Base-by-base conservation (phyloP, 2,329 filamentous ascomycete genomes). In the Claviceps quebecensis region DNA sequence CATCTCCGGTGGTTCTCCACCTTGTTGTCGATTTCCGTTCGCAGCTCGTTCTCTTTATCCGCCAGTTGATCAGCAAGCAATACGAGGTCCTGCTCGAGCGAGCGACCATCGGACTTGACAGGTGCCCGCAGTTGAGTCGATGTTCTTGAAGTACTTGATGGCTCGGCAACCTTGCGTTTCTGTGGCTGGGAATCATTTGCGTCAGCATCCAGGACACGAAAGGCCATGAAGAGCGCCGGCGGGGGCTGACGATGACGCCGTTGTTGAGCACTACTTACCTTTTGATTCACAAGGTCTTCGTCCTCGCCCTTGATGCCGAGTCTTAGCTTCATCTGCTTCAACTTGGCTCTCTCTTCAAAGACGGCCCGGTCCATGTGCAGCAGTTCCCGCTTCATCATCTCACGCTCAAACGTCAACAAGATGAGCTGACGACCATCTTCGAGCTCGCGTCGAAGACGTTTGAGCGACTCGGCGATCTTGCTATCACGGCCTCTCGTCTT, bases 401-500 rank as follows among this genome's bases (percentile, higher is more conserved):
- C 93, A 60, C 93, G 84, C 58, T 87, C 80, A 58, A 83, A 82
- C 49, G 94, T 82, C 64, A 88, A 73, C 41, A 83, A 72, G 59
- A 96, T 80, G 54, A 97, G 74, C 60, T 87, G 80, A 48, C 90
- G 84, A 53, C 86, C 89, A 60, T 93, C 85, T 68, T 97, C 93
- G 40, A 97, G 75, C 71, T 98, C 91, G 60, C 84, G 84, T 51
- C 93, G 83, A 62, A 98, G 72, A 65, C 87, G 87, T 72, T 93
- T 93, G 58, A 98, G 77, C 67, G 95, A 96, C 65, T 98, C 93
- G 51, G 86, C 87, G 60, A 91, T 88, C 68, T 95, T 91, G 38
- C 87, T 87, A 72, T 98, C 93, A 62, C 93, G 83, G 59, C 87
- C 88, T 63, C 93, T 80, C 39, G 93, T 98, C 72, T 97, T 98